Conservation (phyloP, 345 rosid genomes). For the Cardamine chenopodiifolia region DNA sequence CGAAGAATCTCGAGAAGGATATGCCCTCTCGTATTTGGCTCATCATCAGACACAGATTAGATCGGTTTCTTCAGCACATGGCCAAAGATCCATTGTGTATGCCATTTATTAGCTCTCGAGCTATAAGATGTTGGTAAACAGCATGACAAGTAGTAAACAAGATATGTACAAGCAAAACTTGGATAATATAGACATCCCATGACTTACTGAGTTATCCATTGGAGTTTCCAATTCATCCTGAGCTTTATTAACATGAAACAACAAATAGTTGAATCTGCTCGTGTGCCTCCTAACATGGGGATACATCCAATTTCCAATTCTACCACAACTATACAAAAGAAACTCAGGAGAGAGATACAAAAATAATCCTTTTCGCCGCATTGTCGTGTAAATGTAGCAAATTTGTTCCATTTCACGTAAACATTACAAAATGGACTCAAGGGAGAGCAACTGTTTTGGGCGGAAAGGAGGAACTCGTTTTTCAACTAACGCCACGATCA, state of each 20-base stretch:
- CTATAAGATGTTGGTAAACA: slow-evolving; percentile 11
- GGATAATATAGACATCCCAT: not conserved
- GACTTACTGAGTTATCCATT: slow-evolving; percentile 26
- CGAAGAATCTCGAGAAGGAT: too few species aligned
- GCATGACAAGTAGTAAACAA: not conserved
- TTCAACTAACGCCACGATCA: slow-evolving; percentile 50
- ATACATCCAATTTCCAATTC: slow-evolving; percentile 21
- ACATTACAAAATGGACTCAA: slow-evolving; percentile 46
- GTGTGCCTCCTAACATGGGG: slow-evolving; percentile 23
- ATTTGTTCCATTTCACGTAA: slow-evolving; percentile 21
- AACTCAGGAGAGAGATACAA: slow-evolving; percentile 16
- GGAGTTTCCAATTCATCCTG: slow-evolving; percentile 22
- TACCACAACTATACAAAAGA: slow-evolving; percentile 37
- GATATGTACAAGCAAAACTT: not conserved
- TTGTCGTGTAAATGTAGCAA: slow-evolving; percentile 24
- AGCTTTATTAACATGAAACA: slow-evolving; percentile 36
- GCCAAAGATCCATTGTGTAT: not conserved
- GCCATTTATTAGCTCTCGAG: slow-evolving; percentile 1
- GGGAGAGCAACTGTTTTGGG: slow-evolving; percentile 49
- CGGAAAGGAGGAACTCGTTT: slow-evolving; percentile 63
- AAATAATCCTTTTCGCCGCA: slow-evolving; percentile 36
- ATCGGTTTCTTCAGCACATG: not conserved
- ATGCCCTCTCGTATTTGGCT: too few species aligned
- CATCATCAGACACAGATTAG: not conserved
- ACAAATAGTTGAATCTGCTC: slow-evolving; percentile 33